Percentiles rank a stretch among this genome's conserved stretches.
These are phyloP conservation scores for Colletotrichum limetticola DNA, from an alignment of 2,329 filamentous ascomycete species.

Conservation along the genomic window DNA sequence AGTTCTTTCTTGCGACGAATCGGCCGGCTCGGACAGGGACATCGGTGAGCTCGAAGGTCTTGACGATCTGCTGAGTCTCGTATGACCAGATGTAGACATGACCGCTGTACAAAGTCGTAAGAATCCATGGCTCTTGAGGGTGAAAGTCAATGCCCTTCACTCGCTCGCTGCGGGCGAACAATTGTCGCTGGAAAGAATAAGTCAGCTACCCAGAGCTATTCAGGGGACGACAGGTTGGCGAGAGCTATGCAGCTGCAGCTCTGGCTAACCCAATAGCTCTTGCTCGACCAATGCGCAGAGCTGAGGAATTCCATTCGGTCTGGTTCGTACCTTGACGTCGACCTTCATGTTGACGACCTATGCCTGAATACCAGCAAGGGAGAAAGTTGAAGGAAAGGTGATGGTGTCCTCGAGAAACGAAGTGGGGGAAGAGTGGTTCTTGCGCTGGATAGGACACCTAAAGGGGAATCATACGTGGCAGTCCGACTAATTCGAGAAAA, in stretches of 20 bases:
- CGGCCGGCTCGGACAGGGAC: slow-evolving; percentile 96
- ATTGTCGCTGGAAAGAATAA: slow-evolving; percentile 51
- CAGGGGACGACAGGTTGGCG: slow-evolving; percentile 15
- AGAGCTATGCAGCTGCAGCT: slow-evolving; percentile 5
- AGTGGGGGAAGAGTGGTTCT: slow-evolving; percentile 27
- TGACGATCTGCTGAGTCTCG: slow-evolving; percentile 95
- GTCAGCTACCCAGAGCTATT: slow-evolving; percentile 24
- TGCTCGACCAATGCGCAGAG: background rate
- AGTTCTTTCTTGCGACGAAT: slow-evolving; percentile 98
- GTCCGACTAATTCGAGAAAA: background rate
- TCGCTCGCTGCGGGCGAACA: slow-evolving; percentile 85
- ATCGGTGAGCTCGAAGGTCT: slow-evolving; percentile 98
- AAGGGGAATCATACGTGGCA: slow-evolving; percentile 17
- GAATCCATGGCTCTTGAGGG: slow-evolving; percentile 94
- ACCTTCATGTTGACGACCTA: slow-evolving; percentile 34
- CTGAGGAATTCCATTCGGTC: background rate
- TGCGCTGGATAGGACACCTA: slow-evolving; percentile 22
- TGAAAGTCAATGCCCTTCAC: slow-evolving; percentile 99
- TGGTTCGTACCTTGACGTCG: slow-evolving; percentile 34
- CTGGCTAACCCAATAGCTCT: background rate
- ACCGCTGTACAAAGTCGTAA: slow-evolving; percentile 93
- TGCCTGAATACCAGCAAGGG: slow-evolving; percentile 25
- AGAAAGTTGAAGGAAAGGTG: slow-evolving; percentile 20
- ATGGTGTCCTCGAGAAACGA: slow-evolving; percentile 30
- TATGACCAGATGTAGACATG: slow-evolving; percentile 99